Percentiles rank a stretch among this genome's conserved stretches.
phyloP scores from a whole-genome alignment of 2,329 filamentous ascomycete genomes.

The Aspergillus glaucus region DNA sequence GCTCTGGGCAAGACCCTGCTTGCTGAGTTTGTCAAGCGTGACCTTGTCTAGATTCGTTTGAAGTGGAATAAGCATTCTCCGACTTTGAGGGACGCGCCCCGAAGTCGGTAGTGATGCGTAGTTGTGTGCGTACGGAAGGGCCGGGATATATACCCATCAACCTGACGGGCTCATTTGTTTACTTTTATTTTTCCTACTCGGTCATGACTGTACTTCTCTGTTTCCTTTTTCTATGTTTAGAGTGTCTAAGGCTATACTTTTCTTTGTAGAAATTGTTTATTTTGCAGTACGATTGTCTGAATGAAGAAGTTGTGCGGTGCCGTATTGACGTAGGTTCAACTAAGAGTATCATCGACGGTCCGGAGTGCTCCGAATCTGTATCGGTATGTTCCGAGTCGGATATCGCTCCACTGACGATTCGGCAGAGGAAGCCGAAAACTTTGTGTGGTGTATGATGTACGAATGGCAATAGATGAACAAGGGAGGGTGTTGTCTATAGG shows the following conservation, averaged over 20 bases:
- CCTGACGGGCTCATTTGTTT: neutral
- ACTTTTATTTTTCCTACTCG: conserved; percentile 4
- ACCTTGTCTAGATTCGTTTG: conserved; percentile 66
- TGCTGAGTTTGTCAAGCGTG: conserved; percentile 90
- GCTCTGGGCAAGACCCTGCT: conserved; percentile 87
- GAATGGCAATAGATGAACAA: too few relatives aligned
- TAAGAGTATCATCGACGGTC: neutral
- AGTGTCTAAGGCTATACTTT: conserved; percentile 30
- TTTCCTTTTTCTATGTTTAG: conserved; percentile 22
- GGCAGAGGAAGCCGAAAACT: too few relatives aligned
- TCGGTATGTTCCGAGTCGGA: neutral
- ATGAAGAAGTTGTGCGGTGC: neutral
- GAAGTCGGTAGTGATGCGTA: neutral
- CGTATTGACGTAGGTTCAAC: neutral
- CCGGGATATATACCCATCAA: conserved; percentile 2
- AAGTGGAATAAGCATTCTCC: neutral
- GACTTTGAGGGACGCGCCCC: neutral
- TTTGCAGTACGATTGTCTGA: neutral
- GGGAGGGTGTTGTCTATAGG: too few relatives aligned
- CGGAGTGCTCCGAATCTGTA: neutral
- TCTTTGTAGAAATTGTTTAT: conserved; percentile 20
- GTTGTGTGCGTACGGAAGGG: neutral
- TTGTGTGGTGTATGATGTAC: too few relatives aligned
- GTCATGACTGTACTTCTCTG: conserved; percentile 18
- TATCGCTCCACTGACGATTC: neutral